Percentiles rank a stretch among this genome's conserved stretches.
phyloP scores from a whole-genome alignment of 2,329 filamentous ascomycete genomes.

The Didymella sp. region DNA sequence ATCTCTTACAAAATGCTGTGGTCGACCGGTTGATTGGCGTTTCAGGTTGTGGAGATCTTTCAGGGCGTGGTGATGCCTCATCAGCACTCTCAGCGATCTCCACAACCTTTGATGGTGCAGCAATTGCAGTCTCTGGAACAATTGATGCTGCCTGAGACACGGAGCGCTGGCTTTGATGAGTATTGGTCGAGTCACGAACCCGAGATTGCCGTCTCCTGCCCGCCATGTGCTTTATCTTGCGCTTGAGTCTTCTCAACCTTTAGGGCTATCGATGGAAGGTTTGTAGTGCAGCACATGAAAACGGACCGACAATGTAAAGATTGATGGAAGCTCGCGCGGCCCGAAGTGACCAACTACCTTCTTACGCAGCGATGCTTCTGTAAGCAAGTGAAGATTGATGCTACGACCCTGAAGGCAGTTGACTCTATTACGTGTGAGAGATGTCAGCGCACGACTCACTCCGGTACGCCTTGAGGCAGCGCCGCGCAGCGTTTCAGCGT shows the following conservation, averaged over 20 bases:
- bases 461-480: neutral
- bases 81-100: constrained; percentile 23
- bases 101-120: constrained; percentile 4
- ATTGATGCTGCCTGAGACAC: constrained; percentile 17
- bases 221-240: constrained; percentile 27
- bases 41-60: constrained; percentile 9
- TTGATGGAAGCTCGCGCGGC: constrained; percentile 1
- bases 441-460: constrained; percentile 4
- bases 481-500: constrained; percentile 3
- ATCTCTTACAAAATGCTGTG: constrained; percentile 41
- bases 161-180: constrained; percentile 22
- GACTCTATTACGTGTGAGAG: constrained; percentile 5
- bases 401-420: neutral
- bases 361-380: neutral
- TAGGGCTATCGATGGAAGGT: constrained; percentile 1
- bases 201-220: constrained; percentile 32
- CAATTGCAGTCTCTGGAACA: constrained; percentile 12
- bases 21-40: constrained; percentile 31
- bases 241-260: neutral
- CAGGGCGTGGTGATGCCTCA: constrained; percentile 17
- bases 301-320: constrained; percentile 11
- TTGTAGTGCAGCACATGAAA: constrained; percentile 12
- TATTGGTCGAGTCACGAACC: constrained; percentile 26
- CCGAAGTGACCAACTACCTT: neutral
- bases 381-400: neutral